Evolutionary conservation across 768 basidiomycete genomes (phyloP), one percentile per base, ranked within the genome.

Genomic region (Goffeauzyma gilvescens): DNA sequence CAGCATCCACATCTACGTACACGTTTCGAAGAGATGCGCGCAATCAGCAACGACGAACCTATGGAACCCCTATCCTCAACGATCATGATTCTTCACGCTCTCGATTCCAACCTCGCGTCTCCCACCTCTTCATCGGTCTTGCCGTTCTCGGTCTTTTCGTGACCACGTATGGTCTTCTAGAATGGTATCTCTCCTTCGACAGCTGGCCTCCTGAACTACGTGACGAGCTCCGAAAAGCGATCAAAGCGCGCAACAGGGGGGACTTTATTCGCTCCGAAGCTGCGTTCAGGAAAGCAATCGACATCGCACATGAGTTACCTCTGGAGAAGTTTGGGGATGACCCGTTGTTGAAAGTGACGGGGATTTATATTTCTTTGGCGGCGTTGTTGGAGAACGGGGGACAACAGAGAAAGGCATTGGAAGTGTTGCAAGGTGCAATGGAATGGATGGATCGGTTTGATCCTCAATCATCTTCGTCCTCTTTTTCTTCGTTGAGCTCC

Each of bases 101-200:
- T n/a, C n/a, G n/a, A n/a, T n/a, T n/a, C n/a, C n/a, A n/a, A n/a
- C n/a, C n/a, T n/a, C n/a, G n/a, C n/a, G n/a, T 58, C 28, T 58
- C 56, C 2, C 53, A 57, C 37, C 45, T 59, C n/a, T 59, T 62
- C 39, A 51, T 54, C 10, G 60, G 56, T 17, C 44, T 62, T 20
- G 58, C 52, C 12, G 51, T 55, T 12, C 34, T 62, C 4, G 58
- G 60, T 14, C 28, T 59, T 17, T 50, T 62, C 10, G 55, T 58
- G 2, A 62, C 60, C 1, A 62, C 55, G n/a, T 62, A 62, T 43
- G 60, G 58, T 6, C 40, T 62, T 58, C 48, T 62, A 2, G 60
- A 62, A 40, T 62, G 55, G 50, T 62, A 59, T 39, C 55, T 50
- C 27, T 51, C 58, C 4, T 47, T 59, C 3, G 41, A 44, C 15